Evolutionary conservation across 192 early-diverging fungal genomes (phyloP).

Genomic region (Dimargaris xerosporica): DNA sequence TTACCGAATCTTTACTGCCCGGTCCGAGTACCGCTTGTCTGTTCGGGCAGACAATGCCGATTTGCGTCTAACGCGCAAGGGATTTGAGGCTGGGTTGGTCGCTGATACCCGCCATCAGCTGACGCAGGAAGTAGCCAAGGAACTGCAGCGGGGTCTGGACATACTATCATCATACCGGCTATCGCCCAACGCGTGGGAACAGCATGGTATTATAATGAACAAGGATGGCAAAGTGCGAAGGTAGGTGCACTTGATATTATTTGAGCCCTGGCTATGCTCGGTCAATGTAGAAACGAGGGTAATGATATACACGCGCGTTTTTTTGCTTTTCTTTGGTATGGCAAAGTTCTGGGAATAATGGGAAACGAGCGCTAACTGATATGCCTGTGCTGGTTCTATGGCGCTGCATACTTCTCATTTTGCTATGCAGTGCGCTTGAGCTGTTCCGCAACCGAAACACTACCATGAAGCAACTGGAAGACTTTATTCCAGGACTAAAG

Average conservation of each 20-base stretch:
- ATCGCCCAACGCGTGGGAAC: slow-evolving; percentile 37
- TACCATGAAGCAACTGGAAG: slow-evolving; percentile 10
- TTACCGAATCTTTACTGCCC: slow-evolving; percentile 67
- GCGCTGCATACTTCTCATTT: no score
- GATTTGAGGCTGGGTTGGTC: slow-evolving; percentile 33
- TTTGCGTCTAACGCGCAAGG: slow-evolving; percentile 51
- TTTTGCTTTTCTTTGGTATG: no score
- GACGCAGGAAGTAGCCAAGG: slow-evolving; percentile 25
- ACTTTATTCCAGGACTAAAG: slow-evolving; percentile 37
- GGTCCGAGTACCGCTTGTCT: slow-evolving; percentile 65
- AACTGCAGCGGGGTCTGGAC: slow-evolving; percentile 30
- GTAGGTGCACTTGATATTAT: no score
- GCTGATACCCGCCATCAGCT: slow-evolving; percentile 30
- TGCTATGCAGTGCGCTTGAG: slow-evolving; percentile 23
- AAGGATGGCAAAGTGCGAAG: slow-evolving; percentile 19
- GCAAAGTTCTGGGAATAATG: no score
- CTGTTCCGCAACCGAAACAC: slow-evolving; percentile 26
- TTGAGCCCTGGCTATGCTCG: no score
- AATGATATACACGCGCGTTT: no score
- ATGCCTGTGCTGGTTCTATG: no score
- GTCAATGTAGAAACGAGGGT: no score
- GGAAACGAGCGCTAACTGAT: no score
- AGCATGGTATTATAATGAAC: slow-evolving; percentile 17
- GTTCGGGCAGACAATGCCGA: slow-evolving; percentile 71
- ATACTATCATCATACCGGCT: slow-evolving; percentile 29